Evolutionary conservation across 2,329 filamentous ascomycete genomes (phyloP), one percentile per base, ranked within the genome.

Genomic region (Colletotrichum somersetense): DNA sequence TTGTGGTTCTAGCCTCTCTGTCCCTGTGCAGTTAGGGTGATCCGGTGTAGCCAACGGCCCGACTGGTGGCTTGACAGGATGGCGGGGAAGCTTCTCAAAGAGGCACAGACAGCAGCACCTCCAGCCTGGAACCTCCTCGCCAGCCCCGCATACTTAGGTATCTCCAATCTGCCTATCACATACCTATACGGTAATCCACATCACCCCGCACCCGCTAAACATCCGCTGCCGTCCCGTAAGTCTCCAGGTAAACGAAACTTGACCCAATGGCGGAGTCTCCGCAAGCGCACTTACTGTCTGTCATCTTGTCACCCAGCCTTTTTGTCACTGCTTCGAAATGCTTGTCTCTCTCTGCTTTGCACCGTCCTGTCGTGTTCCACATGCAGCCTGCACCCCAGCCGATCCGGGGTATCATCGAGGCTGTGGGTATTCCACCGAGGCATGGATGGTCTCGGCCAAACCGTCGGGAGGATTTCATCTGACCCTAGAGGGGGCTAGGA

Each of bases 51-150:
- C 66, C 55, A 72, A 72, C 69, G 69, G 69, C 69, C 69, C 69
- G 66, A 72, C 66, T 72, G 55, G 66, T 72, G 69, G 66, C 69
- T 72, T 69, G 69, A 72, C 40, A 26, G n/a, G 57, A 71, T 67
- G 64, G 65, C 59, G 69, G 69, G 66, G 64, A 67, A 48, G 50
- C 33, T 30, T 16, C 61, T 52, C 26, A 35, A 38, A 50, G 52
- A 48, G 63, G 63, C n/a, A 48, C 57, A 48, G 26, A 30, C n/a
- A n/a, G n/a, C n/a, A n/a, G n/a, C n/a, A n/a, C 26, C 26, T 26
- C 26, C 26, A 30, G 30, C 30, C 30, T 30, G 30, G 30, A 30
- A 30, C 30, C 26, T 30, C 26, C 26, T 30, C 26, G 2, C 26
- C 26, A 30, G 26, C 26, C 35, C 66, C 66, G 59, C 66, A 57